Conservation (phyloP, 2,329 filamentous ascomycete species). For the Arthrinium phaeospermum region DNA sequence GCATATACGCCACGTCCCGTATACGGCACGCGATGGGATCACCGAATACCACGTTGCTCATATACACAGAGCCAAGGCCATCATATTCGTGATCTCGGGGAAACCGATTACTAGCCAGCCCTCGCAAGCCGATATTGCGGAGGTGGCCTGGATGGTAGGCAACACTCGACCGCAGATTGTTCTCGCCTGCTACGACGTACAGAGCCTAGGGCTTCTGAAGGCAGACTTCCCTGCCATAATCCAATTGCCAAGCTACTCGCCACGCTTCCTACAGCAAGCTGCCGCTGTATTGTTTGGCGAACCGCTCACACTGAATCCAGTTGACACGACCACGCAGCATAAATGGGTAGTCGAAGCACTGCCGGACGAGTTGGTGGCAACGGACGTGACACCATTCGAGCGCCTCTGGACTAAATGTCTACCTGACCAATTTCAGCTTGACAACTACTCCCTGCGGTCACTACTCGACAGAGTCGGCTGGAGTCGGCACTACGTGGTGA, state of each 20-base stretch:
- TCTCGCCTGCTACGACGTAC: slow-evolving; percentile 55
- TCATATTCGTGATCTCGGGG: slow-evolving; percentile 66
- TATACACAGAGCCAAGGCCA: slow-evolving; percentile 61
- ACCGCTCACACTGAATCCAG: slow-evolving; percentile 25
- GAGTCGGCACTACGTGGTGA: slow-evolving; percentile 62
- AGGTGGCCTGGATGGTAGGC: slow-evolving; percentile 48
- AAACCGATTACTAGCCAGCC: slow-evolving; percentile 52
- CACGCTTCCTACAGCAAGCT: slow-evolving; percentile 53
- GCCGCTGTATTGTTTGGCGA: slow-evolving; percentile 59
- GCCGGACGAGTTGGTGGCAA: slow-evolving; percentile 44
- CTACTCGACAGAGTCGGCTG: slow-evolving; percentile 61
- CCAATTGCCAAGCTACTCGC: slow-evolving; percentile 54
- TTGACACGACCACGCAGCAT: slow-evolving; percentile 37
- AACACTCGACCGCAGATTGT: slow-evolving; percentile 58
- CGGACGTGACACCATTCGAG: slow-evolving; percentile 44
- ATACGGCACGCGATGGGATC: slow-evolving; percentile 67
- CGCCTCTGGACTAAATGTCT: slow-evolving; percentile 55
- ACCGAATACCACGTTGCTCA: slow-evolving; percentile 68
- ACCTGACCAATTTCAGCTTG: slow-evolving; percentile 53
- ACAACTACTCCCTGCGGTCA: slow-evolving; percentile 46
- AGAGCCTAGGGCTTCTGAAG: slow-evolving; percentile 45
- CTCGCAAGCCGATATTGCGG: slow-evolving; percentile 58
- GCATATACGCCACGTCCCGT: slow-evolving; percentile 74
- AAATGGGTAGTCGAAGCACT: slow-evolving; percentile 51
- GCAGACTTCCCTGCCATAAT: slow-evolving; percentile 58